Base-by-base conservation (phyloP, 768 basidiomycete species). In the Termitomyces sp. region DNA sequence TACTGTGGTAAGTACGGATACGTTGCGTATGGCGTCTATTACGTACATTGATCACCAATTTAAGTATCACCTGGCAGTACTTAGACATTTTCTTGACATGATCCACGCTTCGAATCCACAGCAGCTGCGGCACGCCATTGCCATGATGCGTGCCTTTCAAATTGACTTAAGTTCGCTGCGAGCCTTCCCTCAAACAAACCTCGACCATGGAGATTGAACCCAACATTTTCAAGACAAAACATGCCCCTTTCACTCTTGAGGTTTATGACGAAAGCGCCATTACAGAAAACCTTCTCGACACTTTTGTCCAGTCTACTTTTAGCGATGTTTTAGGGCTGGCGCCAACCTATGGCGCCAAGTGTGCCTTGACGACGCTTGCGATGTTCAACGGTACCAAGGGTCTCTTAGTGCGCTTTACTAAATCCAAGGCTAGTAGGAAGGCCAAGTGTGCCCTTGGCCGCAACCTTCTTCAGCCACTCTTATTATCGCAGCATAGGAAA, bases 261-360 rank as follows among this genome's bases (percentile, higher is more conserved):
- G 57, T 61, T 5, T 65, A 65, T 52, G 58, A 72, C 16, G 68
- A 73, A 32, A 63, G 61, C 52, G 60, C 58, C 18, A 40, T 80
- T 20, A 60, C 26, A n/a, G 30, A 51, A 12, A 49, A 27, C 8
- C 49, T 69, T 13, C 43, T 79, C 24, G 58, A 64, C 9, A 56
- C 56, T 1, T 72, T 83, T 20, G 43, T 75, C 36, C 55, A 66
- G 20, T 63, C 72, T 0, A 52, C 69, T 16, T 54, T 59, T 10
- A 65, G 65, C 22, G 55, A 64, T 20, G 40, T 61, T 26, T 58
- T 80, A 32, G 82, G 82, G 4, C 57, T 84, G 5, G 74, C 82
- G 8, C 76, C 81, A 0, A 67, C 69, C 0, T 82, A 79, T 58
- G 74, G 71, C 3, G 10, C 69, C 0, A 67, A 69, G 6, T 73